Conservation (phyloP, 306 rosid species). For the Lathyrus aphaca region DNA sequence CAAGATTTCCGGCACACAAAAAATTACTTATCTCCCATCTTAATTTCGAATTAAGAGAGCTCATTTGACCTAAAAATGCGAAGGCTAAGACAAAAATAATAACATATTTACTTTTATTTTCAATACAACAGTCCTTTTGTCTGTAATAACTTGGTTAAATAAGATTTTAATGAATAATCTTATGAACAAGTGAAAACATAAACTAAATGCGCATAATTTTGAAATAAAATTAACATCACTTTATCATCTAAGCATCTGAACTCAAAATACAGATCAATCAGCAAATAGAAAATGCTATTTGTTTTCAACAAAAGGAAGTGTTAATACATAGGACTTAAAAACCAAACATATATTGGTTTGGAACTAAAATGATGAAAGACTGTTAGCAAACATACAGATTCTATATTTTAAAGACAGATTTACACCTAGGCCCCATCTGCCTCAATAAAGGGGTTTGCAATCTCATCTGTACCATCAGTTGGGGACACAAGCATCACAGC, state of each 20-base stretch:
- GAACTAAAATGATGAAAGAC: slow-evolving; percentile 20
- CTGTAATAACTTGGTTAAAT: too few relatives aligned
- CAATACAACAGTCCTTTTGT: too few relatives aligned
- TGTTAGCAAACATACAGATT: slow-evolving; percentile 20
- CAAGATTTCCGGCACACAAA: too few relatives aligned
- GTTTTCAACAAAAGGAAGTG: slow-evolving; percentile 4
- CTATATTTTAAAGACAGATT: not conserved
- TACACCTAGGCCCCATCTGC: slow-evolving; percentile 74
- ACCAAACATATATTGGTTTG: slow-evolving; percentile 31
- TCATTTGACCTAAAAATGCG: too few relatives aligned
- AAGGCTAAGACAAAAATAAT: too few relatives aligned
- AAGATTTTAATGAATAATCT: too few relatives aligned
- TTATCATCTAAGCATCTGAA: not conserved
- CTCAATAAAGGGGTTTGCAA: slow-evolving; percentile 91
- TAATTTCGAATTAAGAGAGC: too few relatives aligned
- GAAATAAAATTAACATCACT: too few relatives aligned
- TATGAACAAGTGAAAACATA: too few relatives aligned
- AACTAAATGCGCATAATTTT: too few relatives aligned
- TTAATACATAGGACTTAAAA: not conserved
- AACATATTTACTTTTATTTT: too few relatives aligned
- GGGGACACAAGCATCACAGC: slow-evolving; percentile 99
- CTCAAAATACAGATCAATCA: not conserved
- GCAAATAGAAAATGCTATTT: slow-evolving; percentile 13
- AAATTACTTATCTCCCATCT: too few relatives aligned
- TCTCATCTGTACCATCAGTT: slow-evolving; percentile 97